Conservation (phyloP, 345 rosid species). For the Raphanus sativus region DNA sequence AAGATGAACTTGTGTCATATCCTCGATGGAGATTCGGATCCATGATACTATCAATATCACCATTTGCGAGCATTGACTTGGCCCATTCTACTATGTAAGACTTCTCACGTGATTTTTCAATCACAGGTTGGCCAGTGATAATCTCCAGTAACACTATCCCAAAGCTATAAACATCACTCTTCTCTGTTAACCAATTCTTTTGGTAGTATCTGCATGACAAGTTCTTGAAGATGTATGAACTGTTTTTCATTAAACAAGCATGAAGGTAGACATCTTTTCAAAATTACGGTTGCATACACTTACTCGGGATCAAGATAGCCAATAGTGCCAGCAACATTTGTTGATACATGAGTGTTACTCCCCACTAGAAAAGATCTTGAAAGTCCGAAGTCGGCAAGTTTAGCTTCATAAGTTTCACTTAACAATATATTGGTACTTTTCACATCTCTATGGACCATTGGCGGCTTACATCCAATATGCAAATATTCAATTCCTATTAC, state of each 20-base stretch:
- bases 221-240: background rate
- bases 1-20: slow-evolving; percentile 21
- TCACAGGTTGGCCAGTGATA: slow-evolving; percentile 41
- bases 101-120: slow-evolving; percentile 4
- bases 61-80: slow-evolving; percentile 10
- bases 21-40: slow-evolving; percentile 27
- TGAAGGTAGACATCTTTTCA: background rate
- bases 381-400: slow-evolving; percentile 51
- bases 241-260: background rate
- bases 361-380: slow-evolving; percentile 40
- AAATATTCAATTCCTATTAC: slow-evolving; percentile 42
- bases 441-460: slow-evolving; percentile 50
- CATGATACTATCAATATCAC: slow-evolving; percentile 29
- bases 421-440: slow-evolving; percentile 49
- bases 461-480: slow-evolving; percentile 50
- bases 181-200: slow-evolving; percentile 37
- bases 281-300: background rate
- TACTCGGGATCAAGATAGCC: slow-evolving; percentile 60
- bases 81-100: slow-evolving; percentile 33
- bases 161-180: slow-evolving; percentile 55
- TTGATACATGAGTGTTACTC: slow-evolving; percentile 28
- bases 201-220: slow-evolving; percentile 34
- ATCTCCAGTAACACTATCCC: slow-evolving; percentile 46
- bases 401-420: slow-evolving; percentile 38
- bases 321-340: slow-evolving; percentile 27